These are phyloP conservation scores for Brassica hybrid DNA, from an alignment of 441 rosid genomes.

Conservation along the genomic window DNA sequence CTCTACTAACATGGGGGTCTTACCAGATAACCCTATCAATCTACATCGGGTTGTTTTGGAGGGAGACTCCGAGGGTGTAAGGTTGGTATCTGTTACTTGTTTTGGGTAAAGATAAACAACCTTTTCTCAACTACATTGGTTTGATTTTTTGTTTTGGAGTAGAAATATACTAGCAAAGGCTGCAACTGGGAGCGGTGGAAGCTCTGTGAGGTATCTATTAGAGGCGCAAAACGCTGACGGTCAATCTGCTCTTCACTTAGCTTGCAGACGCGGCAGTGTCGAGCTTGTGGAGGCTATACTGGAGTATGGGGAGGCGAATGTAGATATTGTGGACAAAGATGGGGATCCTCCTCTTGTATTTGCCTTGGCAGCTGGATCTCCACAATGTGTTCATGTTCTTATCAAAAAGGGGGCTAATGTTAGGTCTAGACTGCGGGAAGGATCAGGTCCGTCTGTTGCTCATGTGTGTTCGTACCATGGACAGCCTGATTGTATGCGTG, in stretches of 20 bases:
- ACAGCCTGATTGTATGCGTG: constrained; percentile 99
- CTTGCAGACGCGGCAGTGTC: constrained; percentile 96
- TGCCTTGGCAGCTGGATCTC: constrained; percentile 98
- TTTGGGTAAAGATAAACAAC: too few species aligned
- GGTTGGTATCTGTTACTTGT: constrained; percentile 66
- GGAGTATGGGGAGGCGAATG: constrained; percentile 72
- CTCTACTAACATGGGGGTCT: constrained; percentile 53
- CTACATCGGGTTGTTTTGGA: constrained; percentile 81
- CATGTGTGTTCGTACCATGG: constrained; percentile 99
- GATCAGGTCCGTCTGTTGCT: constrained; percentile 94
- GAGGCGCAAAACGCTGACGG: constrained; percentile 95
- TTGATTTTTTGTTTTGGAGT: constrained; percentile 23
- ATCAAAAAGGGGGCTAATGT: constrained; percentile 84
- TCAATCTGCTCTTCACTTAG: constrained; percentile 96
- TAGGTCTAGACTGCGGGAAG: constrained; percentile 87
- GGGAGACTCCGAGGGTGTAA: constrained; percentile 81
- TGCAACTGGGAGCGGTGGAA: constrained; percentile 59
- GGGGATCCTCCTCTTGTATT: constrained; percentile 99
- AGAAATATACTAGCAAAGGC: constrained; percentile 85
- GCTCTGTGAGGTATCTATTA: constrained; percentile 60
- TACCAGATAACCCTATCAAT: constrained; percentile 61
- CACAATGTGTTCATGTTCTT: constrained; percentile 92
- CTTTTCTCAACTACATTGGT: too few species aligned
- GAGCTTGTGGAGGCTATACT: constrained; percentile 87
- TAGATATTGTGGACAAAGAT: constrained; percentile 90